phyloP scores from a whole-genome alignment of 768 basidiomycete species.

The Phanerochaete sordida region DNA sequence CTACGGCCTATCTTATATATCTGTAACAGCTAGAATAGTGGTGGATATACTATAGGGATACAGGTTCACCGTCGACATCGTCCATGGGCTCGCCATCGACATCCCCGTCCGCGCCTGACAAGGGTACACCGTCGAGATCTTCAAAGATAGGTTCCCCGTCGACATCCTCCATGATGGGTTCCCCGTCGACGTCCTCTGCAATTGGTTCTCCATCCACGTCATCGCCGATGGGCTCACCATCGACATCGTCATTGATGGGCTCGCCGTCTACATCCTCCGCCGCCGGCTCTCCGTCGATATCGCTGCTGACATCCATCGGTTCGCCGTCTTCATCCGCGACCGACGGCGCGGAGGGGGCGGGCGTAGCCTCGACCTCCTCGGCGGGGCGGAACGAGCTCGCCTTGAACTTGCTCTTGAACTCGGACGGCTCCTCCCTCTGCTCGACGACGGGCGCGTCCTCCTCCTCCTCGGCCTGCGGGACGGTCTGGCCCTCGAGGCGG shows the following conservation, averaged over 20 bases:
- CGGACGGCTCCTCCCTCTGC: constrained; percentile 27
- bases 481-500: constrained; percentile 64
- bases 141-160: constrained; percentile 32
- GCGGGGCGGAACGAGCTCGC: constrained; percentile 76
- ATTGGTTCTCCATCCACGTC: constrained; percentile 45
- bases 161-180: constrained; percentile 26
- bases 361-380: constrained; percentile 28
- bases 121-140: constrained; percentile 32
- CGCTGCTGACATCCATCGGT: constrained; percentile 41
- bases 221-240: constrained; percentile 42
- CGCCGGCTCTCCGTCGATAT: constrained; percentile 46
- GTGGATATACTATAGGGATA: too few relatives aligned
- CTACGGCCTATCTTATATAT: too few relatives aligned
- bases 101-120: constrained; percentile 34
- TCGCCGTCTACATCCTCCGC: constrained; percentile 52
- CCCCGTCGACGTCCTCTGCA: constrained; percentile 37
- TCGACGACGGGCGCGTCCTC: constrained; percentile 21
- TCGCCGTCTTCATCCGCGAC: constrained; percentile 35
- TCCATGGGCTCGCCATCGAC: constrained; percentile 13
- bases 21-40: too few relatives aligned
- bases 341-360: neutral
- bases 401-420: constrained; percentile 64
- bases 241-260: constrained; percentile 35
- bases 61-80: constrained; percentile 40
- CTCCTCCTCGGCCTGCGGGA: constrained; percentile 24